phyloP scores from a whole-genome alignment of 2,329 filamentous ascomycete species.

The Camillea tinctor region DNA sequence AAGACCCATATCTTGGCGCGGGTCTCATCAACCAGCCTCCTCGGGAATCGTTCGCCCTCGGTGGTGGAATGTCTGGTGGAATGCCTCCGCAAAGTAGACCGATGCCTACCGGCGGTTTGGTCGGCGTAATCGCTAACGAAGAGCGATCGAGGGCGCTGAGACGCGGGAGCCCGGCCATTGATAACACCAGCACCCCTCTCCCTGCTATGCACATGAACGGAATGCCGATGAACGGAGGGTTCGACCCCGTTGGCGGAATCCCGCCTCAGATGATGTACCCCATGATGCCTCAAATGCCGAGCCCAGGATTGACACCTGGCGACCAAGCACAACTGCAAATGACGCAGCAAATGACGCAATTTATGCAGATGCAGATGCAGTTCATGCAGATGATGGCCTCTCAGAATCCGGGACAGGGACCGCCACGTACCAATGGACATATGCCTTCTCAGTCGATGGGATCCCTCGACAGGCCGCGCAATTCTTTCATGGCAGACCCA shows the following conservation, averaged over 20 bases:
- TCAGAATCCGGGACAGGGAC: slow-evolving; percentile 35
- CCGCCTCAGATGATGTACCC: slow-evolving; percentile 52
- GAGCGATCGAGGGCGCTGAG: slow-evolving; percentile 76
- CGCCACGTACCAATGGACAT: slow-evolving; percentile 34
- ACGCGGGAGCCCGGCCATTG: slow-evolving; percentile 72
- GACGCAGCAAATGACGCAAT: slow-evolving; percentile 79
- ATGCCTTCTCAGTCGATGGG: slow-evolving; percentile 45
- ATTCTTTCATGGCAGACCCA: slow-evolving; percentile 19
- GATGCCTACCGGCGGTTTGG: slow-evolving; percentile 71
- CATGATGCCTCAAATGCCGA: slow-evolving; percentile 35
- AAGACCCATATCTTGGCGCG: slow-evolving; percentile 82
- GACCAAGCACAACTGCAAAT: slow-evolving; percentile 78
- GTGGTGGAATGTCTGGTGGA: slow-evolving; percentile 50
- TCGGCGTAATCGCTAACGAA: slow-evolving; percentile 85
- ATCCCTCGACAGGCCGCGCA: slow-evolving; percentile 37
- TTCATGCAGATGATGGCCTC: slow-evolving; percentile 80
- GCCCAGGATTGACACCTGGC: slow-evolving; percentile 51
- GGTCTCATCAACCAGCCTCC: slow-evolving; percentile 70
- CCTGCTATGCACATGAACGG: slow-evolving; percentile 34
- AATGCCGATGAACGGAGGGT: slow-evolving; percentile 37
- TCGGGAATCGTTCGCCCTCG: slow-evolving; percentile 72
- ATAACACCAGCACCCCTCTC: slow-evolving; percentile 42
- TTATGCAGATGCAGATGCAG: slow-evolving; percentile 94
- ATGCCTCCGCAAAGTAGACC: slow-evolving; percentile 36
- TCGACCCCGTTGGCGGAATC: slow-evolving; percentile 50